These are phyloP conservation scores for Wilcoxina mikolae DNA, from an alignment of 495 filamentous ascomycete genomes.

Conservation along the genomic window DNA sequence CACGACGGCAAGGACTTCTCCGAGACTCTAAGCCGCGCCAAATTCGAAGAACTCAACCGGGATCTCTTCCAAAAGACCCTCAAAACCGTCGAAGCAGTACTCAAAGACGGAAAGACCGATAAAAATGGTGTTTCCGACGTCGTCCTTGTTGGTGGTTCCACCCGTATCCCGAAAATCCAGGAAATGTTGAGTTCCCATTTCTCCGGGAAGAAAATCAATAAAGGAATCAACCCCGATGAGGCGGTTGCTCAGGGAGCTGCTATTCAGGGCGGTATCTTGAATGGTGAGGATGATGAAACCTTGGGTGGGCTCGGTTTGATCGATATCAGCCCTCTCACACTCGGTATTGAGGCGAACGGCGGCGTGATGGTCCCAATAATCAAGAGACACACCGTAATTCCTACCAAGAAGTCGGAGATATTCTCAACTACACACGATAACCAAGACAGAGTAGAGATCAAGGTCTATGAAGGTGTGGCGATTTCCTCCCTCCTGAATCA, in stretches of 20 bases:
- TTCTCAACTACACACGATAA: conserved; percentile 96
- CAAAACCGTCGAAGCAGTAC: conserved; percentile 93
- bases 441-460: conserved; percentile 91
- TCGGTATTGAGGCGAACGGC: conserved; percentile 95
- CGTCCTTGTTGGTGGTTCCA: conserved; percentile 80
- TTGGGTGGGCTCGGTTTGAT: conserved; percentile 69
- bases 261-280: conserved; percentile 88
- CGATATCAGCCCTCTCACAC: conserved; percentile 94
- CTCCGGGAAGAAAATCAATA: conserved; percentile 79
- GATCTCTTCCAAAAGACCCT: conserved; percentile 98
- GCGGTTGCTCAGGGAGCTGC: conserved; percentile 93
- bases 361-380: conserved; percentile 97
- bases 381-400: conserved; percentile 84
- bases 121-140: conserved; percentile 78
- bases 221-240: conserved; percentile 97
- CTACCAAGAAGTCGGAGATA: conserved; percentile 90
- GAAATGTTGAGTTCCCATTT: conserved; percentile 90
- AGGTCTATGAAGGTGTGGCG: conserved; percentile 74
- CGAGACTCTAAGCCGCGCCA: conserved; percentile 92
- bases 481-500: neutral
- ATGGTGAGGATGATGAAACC: conserved; percentile 59
- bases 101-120: conserved; percentile 81
- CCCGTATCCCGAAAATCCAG: conserved; percentile 94
- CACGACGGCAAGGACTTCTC: conserved; percentile 94
- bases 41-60: conserved; percentile 97